Evolutionary conservation across 495 filamentous ascomycete genomes (phyloP).

Genomic region (Neurospora terricola): DNA sequence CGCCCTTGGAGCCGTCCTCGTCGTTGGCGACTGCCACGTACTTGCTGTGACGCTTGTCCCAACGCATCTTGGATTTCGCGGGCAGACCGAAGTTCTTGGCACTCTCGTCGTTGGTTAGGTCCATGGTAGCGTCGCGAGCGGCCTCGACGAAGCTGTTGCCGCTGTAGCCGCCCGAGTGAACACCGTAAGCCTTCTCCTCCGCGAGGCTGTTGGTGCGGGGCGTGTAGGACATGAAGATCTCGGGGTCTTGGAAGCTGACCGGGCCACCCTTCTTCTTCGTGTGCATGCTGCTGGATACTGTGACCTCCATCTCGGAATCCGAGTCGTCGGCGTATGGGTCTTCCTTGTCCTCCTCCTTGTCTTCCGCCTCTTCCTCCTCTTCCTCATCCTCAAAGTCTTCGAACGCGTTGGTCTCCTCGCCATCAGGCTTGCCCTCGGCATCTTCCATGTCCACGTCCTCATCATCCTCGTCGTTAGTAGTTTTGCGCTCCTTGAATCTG

Average conservation of each 20-base stretch:
- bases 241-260: constrained; percentile 64
- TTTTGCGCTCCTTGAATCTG: constrained; percentile 44
- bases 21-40: constrained; percentile 87
- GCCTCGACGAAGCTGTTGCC: constrained; percentile 70
- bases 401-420: constrained; percentile 3
- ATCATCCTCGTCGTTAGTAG: constrained; percentile 22
- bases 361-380: constrained; percentile 25
- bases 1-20: constrained; percentile 81
- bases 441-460: constrained; percentile 28
- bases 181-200: constrained; percentile 85
- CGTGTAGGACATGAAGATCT: constrained; percentile 92
- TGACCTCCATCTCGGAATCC: constrained; percentile 71
- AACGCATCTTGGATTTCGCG: constrained; percentile 65
- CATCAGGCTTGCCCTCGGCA: constrained; percentile 18
- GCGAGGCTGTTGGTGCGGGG: constrained; percentile 64
- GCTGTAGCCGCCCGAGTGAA: constrained; percentile 61
- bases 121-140: constrained; percentile 76
- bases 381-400: constrained; percentile 18
- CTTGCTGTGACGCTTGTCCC: constrained; percentile 96
- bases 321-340: constrained; percentile 46
- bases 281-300: constrained; percentile 51
- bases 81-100: constrained; percentile 64
- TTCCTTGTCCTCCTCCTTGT: constrained; percentile 29
- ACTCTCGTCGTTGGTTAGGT: constrained; percentile 78
- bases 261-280: constrained; percentile 37